Percentiles rank a stretch among this genome's conserved stretches.
These are phyloP conservation scores for Phytopythium cucurbitacearum DNA, from an alignment of 352 stramenopile species.

Conservation along the genomic window DNA sequence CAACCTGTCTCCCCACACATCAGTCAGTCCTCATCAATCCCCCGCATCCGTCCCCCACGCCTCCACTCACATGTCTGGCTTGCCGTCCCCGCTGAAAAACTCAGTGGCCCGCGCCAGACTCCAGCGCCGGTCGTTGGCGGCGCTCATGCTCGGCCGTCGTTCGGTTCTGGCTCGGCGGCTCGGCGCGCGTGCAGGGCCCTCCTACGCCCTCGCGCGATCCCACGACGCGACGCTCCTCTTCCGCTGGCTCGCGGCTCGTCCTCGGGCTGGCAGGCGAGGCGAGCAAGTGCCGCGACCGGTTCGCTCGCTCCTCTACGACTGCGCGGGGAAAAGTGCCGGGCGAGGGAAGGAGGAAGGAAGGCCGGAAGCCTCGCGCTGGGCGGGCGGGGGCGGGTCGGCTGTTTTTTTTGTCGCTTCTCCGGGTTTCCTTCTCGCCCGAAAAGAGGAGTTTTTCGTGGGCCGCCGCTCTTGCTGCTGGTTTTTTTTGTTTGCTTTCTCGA, in stretches of 20 bases:
- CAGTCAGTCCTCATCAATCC: neutral
- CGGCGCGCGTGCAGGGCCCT: neutral
- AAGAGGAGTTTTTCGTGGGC: neutral
- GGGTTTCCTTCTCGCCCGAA: slow-evolving; percentile 5
- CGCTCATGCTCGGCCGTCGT: slow-evolving; percentile 30
- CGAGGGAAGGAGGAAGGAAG: neutral
- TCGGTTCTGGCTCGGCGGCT: neutral
- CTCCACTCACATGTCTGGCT: slow-evolving; percentile 71
- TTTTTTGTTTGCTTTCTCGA: slow-evolving; percentile 2
- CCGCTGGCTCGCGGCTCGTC: neutral
- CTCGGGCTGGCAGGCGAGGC: neutral
- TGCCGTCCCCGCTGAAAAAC: slow-evolving; percentile 87
- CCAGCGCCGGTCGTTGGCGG: slow-evolving; percentile 68
- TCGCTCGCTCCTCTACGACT: neutral
- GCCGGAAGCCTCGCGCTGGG: neutral
- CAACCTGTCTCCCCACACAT: slow-evolving; percentile 27
- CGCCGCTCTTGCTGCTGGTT: neutral
- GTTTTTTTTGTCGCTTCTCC: slow-evolving; percentile 2
- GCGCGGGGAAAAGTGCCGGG: too few relatives aligned
- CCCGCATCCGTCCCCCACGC: slow-evolving; percentile 1
- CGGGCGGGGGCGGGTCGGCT: neutral
- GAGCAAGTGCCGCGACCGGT: neutral
- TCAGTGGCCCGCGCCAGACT: slow-evolving; percentile 82
- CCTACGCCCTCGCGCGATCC: neutral
- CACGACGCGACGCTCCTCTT: neutral